Percentiles rank a stretch among this genome's conserved stretches.
Evolutionary conservation across 169 alveolate species (phyloP).

Genomic region (Cryptosporidium meleagridis): DNA sequence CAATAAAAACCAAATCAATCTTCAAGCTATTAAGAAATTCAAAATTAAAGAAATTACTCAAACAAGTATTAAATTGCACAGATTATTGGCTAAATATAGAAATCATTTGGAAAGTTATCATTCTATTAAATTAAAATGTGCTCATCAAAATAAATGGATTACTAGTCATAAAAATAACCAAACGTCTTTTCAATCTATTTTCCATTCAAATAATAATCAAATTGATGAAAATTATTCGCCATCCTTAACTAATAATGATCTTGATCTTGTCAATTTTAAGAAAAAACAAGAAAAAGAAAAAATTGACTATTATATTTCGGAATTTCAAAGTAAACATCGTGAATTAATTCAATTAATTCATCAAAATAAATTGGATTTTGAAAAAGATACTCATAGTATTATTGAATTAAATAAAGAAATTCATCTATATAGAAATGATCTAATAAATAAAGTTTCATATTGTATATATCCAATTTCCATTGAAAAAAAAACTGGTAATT

Average conservation of each 20-base stretch:
- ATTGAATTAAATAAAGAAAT: background rate
- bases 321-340: background rate
- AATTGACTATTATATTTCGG: background rate
- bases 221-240: background rate
- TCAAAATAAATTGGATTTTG: background rate
- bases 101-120: background rate
- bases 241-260: background rate
- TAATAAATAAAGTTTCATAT: constrained; percentile 9
- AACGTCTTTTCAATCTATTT: too few species aligned
- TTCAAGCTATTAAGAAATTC: background rate
- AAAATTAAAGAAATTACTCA: background rate
- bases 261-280: background rate
- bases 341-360: background rate
- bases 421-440: background rate
- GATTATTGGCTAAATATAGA: background rate
- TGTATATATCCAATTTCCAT: constrained; percentile 13
- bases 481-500: background rate
- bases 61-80: background rate
- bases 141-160: background rate
- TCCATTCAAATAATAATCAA: too few species aligned
- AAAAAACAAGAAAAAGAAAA: background rate
- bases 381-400: background rate
- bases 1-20: background rate
- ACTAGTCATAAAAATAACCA: background rate
- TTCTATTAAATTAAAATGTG: background rate